Base-by-base conservation (phyloP, 1,284 basidiomycete species). In the Leccinum angustisporum region DNA sequence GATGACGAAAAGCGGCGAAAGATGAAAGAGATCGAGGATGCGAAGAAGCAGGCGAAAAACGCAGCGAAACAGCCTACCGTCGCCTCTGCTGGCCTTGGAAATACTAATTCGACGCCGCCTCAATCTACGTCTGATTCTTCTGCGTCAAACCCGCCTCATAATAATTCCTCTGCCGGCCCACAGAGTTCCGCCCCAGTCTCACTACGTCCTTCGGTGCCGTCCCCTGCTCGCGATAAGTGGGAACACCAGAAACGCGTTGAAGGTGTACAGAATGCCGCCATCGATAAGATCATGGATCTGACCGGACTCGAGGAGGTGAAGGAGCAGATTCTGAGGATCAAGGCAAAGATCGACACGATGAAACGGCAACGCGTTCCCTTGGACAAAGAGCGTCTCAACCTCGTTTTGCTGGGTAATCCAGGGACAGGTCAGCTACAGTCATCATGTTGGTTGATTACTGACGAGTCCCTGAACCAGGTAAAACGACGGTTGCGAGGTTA, bases 401-500 rank as follows among this genome's bases (percentile, higher is more conserved):
- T 79, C 7, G 77, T 77, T n/a, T 72, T 86, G 18, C 76, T 85
- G 2, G 84, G 84, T 4, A 86, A 86, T 67, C 85, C 85, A 7
- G 83, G 84, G 16, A 86, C 84, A 65, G 83, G 85, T 84, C 34
- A 60, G 71, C 57, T 55, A 54, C 43, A 9, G 13, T 0, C 38
- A 21, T 48, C 11, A 46, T 36, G 38, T 34, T 0, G 4, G 13
- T 30, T 5, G 4, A 4, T 14, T 2, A 11, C 31, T 57, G 13
- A 59, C 13, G 31, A 36, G 3, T 57, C 5, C 25, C 5, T 33
- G n/a, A 55, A 31, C 0, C 55, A 88, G 86, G 86, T 0, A 88
- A 88, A 76, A 88, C 86, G 0, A 88, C 86, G 0, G 79, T 89
- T n/a, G 87, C 86, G 2, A 75, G 87, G n/a, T 76, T 80, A 36